Base-by-base conservation (phyloP, 2,329 filamentous ascomycete genomes). In the Elsinoe arachidis region DNA sequence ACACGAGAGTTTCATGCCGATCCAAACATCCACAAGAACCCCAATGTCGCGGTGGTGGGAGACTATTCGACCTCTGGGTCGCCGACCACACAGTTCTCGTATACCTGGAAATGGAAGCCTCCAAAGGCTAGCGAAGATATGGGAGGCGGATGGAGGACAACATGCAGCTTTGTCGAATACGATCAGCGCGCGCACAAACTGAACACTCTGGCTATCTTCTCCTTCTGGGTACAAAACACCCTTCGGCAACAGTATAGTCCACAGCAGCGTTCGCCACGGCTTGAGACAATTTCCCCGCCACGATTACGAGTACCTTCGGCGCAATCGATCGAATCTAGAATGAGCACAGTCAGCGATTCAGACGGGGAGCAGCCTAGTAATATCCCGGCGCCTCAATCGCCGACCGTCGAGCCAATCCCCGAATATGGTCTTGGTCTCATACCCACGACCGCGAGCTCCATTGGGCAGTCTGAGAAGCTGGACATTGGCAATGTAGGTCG, bases 91-190 rank as follows among this genome's bases (percentile, higher is more conserved):
- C 85, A 90, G 34, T 96, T 96, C 68, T 87, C 92, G 62, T 99
- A 92, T 90, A 85, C 86, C 6, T 99, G 93, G 93, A 93, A 87
- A 76, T 99, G 92, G 90, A 90, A 87, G 68, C 89, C 93, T 7
- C 93, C 93, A 37, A 95, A 90, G 76, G 67, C 76, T 12, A 74
- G 76, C 14, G 91, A 96, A 68, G 91, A 96, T 69, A 83, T 83
- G 66, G 88, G 88, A 30, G 90, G 90, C 58, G 93, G 93, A 44
- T 99, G 93, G 92, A 88, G 90, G 68, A 97, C 95, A 68, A 88
- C 86, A 65, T 97, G 93, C 78, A 96, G 90, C 70, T 96, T 99
- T 73, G 87, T 97, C 64, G 93, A 99, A 72, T 99, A 99, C 69
- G 91, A 99, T 72, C 87, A 93, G 68, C 84, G 92, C 64, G 90